These are phyloP conservation scores for Falciphora oryzae DNA, from an alignment of 2,329 filamentous ascomycete species.

Conservation along the genomic window DNA sequence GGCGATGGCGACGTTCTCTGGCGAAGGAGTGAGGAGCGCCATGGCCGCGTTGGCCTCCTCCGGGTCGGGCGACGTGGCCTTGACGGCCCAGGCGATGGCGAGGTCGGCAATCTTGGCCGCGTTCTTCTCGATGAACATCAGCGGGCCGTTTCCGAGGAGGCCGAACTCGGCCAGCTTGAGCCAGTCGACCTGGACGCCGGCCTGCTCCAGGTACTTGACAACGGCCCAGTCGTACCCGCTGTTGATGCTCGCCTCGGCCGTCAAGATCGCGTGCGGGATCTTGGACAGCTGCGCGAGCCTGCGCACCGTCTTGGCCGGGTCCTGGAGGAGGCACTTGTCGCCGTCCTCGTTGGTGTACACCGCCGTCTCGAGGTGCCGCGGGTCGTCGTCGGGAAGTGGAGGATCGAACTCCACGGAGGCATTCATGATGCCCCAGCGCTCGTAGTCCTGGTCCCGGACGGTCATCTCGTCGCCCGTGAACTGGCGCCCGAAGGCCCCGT, in stretches of 20 bases:
- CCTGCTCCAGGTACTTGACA: slow-evolving; percentile 45
- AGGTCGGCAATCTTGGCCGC: slow-evolving; percentile 34
- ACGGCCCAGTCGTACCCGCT: slow-evolving; percentile 49
- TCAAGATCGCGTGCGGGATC: slow-evolving; percentile 44
- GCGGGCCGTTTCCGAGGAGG: slow-evolving; percentile 49
- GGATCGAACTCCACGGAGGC: slow-evolving; percentile 36
- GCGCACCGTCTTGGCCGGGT: slow-evolving; percentile 19
- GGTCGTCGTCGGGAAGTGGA: slow-evolving; percentile 17
- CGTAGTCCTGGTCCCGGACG: background rate
- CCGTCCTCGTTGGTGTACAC: slow-evolving; percentile 5
- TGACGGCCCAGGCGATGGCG: slow-evolving; percentile 11
- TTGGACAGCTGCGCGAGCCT: slow-evolving; percentile 41
- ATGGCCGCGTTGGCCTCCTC: background rate
- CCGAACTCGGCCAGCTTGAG: slow-evolving; percentile 36
- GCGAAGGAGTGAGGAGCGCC: background rate
- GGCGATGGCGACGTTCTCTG: background rate
- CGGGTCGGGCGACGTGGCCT: background rate
- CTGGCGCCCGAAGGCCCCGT: background rate
- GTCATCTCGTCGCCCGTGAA: slow-evolving; percentile 2
- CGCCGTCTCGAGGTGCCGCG: slow-evolving; percentile 12
- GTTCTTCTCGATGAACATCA: slow-evolving; percentile 49
- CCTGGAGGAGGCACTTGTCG: slow-evolving; percentile 16
- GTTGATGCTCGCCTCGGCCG: slow-evolving; percentile 48
- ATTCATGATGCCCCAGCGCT: slow-evolving; percentile 15
- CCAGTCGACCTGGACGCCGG: slow-evolving; percentile 38